Base-by-base conservation (phyloP, 805 yeast species). In the Blastobotrys chiropterorum region DNA sequence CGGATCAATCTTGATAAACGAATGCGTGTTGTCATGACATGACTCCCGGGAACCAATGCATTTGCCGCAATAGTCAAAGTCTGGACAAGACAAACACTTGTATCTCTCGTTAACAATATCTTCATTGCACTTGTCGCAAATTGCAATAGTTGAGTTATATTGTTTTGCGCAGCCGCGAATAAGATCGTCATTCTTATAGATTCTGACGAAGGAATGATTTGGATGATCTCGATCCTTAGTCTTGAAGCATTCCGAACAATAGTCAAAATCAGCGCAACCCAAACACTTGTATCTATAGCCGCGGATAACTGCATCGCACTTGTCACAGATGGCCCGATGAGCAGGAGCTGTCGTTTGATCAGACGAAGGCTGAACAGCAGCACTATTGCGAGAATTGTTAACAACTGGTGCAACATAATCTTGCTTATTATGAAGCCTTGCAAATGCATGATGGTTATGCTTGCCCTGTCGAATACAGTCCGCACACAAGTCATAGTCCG, bases 221-320 rank as follows among this genome's bases (percentile, higher is more conserved):
- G 56, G 54, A 46, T 62, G 66, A 6, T 26, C 46, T 6, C 21
- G 44, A 8, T 38, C 48, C 2, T 60, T 61, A n/a, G 46, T 47
- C 2, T 46, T 51, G 51, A 62, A 64, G 53, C 76, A 72, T 1
- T 46, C 26, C 17, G 66, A 65, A 62, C 83, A 79, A 51, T 76
- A 64, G 62, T 79, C 82, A 62, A 67, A 77, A 57, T 80, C 75
- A 3, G 65, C 61, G 59, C 84, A 80, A 16, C 67, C 66, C 47
- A 72, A 59, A 59, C 84, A 80, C 54, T 70, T 71, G 65, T 65
- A 77, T 41, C 83, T 72, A 2, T 62, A 58, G 2, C 83, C 83
- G 19, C 22, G 53, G 49, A 70, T 64, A 38, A 45, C 46, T 3
- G 31, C 46, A 20, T 62, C 56, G 51, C 65, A 62, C 3, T 53